These are phyloP conservation scores for Pestalotiopsis sp. DNA, from an alignment of 2,329 filamentous ascomycete genomes.

Conservation along the genomic window DNA sequence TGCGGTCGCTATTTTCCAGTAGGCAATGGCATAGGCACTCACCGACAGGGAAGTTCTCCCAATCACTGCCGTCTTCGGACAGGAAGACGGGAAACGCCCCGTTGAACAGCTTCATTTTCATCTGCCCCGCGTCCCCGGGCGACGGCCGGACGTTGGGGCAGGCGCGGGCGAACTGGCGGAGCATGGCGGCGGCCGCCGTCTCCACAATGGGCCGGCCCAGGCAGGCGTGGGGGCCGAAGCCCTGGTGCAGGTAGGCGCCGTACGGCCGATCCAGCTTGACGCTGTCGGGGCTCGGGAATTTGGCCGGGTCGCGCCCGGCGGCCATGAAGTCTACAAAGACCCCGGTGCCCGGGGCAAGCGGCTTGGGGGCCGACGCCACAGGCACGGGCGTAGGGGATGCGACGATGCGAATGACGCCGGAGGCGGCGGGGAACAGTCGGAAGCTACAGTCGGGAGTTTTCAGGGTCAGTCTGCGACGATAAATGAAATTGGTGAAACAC, in stretches of 20 bases:
- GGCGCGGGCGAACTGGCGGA: background rate
- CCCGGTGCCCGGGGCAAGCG: background rate
- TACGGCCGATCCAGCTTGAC: slow-evolving; percentile 54
- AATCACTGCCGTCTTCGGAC: background rate
- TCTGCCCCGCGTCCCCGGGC: background rate
- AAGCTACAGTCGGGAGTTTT: background rate
- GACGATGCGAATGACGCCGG: background rate
- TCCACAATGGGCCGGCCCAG: background rate
- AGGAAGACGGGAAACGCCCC: background rate
- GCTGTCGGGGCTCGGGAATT: slow-evolving; percentile 52
- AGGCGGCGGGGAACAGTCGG: background rate
- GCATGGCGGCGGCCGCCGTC: background rate
- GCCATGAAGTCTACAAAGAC: slow-evolving; percentile 54
- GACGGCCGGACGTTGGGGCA: background rate
- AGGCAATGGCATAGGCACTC: background rate
- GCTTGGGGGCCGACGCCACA: slow-evolving; percentile 35
- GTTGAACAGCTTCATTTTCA: background rate
- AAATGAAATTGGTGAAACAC: background rate
- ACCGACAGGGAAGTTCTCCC: background rate
- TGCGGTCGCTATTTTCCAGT: background rate
- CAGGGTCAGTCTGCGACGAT: background rate
- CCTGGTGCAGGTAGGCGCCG: slow-evolving; percentile 49
- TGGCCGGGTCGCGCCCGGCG: slow-evolving; percentile 47
- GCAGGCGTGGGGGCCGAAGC: background rate
- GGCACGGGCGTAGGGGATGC: background rate